A percentile compares a stretch with the other conserved stretches of the same genome.
Conservation (phyloP, 306 rosid genomes). For the Corylus heterophylla region DNA sequence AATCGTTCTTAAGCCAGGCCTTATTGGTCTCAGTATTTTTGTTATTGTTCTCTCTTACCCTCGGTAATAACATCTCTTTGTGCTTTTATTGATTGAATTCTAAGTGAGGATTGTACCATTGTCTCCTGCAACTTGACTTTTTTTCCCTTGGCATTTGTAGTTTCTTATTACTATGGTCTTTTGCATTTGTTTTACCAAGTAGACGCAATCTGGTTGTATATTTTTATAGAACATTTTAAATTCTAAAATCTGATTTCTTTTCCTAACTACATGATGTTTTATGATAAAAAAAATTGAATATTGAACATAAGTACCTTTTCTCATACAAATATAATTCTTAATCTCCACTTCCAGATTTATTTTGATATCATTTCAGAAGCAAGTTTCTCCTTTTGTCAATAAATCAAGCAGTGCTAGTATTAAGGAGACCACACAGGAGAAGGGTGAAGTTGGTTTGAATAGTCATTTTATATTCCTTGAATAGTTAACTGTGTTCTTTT, state of each 20-base stretch:
- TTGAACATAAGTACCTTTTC: background rate
- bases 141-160: background rate
- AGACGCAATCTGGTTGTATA: background rate
- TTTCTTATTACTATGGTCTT: background rate
- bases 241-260: background rate
- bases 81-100: background rate
- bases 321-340: background rate
- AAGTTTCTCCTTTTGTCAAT: background rate
- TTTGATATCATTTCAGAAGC: background rate
- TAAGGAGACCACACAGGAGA: background rate
- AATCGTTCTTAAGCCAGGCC: constrained; percentile 22
- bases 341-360: background rate
- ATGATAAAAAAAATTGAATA: background rate
- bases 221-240: background rate
- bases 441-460: background rate
- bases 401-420: background rate
- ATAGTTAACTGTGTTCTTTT: no score
- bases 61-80: constrained; percentile 20
- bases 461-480: no score
- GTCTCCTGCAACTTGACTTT: background rate
- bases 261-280: background rate
- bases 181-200: background rate
- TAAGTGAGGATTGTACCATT: background rate
- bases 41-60: constrained; percentile 8
- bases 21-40: background rate